phyloP scores from a whole-genome alignment of 2,329 filamentous ascomycete genomes.

The Phaeoacremonium minimum region DNA sequence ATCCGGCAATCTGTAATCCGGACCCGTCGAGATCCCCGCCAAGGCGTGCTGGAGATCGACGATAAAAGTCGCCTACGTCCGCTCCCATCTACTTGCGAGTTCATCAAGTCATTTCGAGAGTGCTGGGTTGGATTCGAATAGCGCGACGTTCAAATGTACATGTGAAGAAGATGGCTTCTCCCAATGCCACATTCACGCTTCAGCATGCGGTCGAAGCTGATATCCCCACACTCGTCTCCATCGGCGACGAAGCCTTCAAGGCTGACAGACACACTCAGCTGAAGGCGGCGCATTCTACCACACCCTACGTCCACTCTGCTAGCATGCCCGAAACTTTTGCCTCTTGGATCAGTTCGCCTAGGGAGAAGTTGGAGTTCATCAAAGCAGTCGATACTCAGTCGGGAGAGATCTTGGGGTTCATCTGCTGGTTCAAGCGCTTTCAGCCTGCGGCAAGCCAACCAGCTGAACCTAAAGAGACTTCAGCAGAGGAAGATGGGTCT shows the following conservation, averaged over 20 bases:
- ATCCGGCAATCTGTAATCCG: too few relatives aligned
- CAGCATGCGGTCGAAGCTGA: conserved; percentile 14
- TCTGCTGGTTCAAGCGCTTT: conserved; percentile 25
- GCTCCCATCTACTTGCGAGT: too few relatives aligned
- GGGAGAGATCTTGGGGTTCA: conserved; percentile 24
- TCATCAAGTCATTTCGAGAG: too few relatives aligned
- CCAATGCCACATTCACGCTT: conserved; percentile 3
- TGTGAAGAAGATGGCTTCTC: too few relatives aligned
- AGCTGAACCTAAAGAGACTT: conserved; percentile 5
- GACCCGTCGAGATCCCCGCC: too few relatives aligned
- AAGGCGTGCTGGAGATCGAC: too few relatives aligned
- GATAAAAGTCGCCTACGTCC: too few relatives aligned
- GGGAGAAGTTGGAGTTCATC: conserved; percentile 17
- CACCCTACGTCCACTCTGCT: conserved; percentile 19
- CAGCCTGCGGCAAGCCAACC: conserved; percentile 9
- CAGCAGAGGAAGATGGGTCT: too few relatives aligned
- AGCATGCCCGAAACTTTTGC: conserved; percentile 13
- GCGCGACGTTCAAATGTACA: too few relatives aligned
- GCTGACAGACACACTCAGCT: conserved; percentile 25
- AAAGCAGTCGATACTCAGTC: conserved; percentile 25
- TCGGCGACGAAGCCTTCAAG: conserved; percentile 24
- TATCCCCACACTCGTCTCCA: conserved; percentile 20
- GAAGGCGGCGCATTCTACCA: conserved; percentile 21
- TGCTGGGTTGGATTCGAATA: too few relatives aligned
- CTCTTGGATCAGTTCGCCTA: conserved; percentile 14